These are phyloP conservation scores for Coprinellus aureogranulatus DNA, from an alignment of 768 basidiomycete species.

Conservation along the genomic window DNA sequence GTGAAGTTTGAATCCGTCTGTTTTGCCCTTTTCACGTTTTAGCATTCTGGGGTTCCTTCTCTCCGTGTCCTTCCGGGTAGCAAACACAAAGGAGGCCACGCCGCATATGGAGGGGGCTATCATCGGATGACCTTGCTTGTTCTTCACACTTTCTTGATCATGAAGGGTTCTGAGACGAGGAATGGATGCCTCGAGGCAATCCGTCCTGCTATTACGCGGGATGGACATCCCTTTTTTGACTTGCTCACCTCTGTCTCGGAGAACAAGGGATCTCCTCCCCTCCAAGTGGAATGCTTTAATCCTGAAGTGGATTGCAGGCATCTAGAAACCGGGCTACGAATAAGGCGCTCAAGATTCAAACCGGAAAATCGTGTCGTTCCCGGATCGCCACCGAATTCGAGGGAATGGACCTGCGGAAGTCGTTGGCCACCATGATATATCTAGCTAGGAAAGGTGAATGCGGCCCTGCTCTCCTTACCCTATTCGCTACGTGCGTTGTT, in stretches of 20 bases:
- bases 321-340: not conserved
- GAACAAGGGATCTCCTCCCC: not conserved
- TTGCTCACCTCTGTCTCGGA: not conserved
- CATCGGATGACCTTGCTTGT: not conserved
- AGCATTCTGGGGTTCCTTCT: constrained; percentile 3
- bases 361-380: not conserved
- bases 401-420: not conserved
- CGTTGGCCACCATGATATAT: not conserved
- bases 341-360: constrained; percentile 1
- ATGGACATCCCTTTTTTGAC: not conserved
- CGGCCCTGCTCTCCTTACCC: constrained; percentile 1
- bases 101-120: not conserved
- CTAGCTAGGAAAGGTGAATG: not conserved
- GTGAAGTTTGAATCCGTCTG: not conserved
- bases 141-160: not conserved
- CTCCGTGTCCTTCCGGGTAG: not conserved
- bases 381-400: not conserved
- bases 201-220: not conserved
- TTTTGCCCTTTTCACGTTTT: not conserved
- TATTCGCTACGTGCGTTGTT: too few species aligned
- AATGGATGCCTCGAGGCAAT: not conserved
- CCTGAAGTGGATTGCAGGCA: not conserved
- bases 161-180: not conserved
- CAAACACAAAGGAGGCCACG: not conserved
- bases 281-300: not conserved